These are phyloP conservation scores for Nakazawaea ernobii DNA, from an alignment of 805 yeast genomes.

Conservation along the genomic window DNA sequence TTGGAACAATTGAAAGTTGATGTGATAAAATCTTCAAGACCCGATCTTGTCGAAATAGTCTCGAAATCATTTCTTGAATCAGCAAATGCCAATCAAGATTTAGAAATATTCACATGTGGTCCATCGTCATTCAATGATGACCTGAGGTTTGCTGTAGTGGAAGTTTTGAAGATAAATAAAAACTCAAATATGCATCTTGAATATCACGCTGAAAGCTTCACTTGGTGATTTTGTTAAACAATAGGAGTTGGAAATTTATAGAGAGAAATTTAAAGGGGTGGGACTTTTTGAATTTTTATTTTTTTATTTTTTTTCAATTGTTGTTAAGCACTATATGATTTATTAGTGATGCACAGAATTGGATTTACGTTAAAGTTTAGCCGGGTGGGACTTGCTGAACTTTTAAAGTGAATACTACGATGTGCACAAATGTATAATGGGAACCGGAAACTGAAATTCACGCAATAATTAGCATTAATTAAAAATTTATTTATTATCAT, in stretches of 20 bases:
- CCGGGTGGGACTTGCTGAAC: slow-evolving; percentile 2
- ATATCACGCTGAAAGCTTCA: slow-evolving; percentile 5
- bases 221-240: slow-evolving; percentile 1
- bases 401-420: neutral
- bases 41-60: neutral
- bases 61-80: neutral
- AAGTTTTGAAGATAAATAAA: neutral
- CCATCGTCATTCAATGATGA: slow-evolving; percentile 11
- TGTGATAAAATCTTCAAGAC: neutral
- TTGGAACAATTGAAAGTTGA: neutral
- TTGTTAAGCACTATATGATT: neutral
- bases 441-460: too few relatives aligned
- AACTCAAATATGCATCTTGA: neutral
- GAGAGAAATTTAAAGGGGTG: neutral
- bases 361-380: neutral
- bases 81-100: neutral
- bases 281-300: neutral
- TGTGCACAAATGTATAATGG: neutral
- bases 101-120: slow-evolving; percentile 10
- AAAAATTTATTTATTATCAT: neutral
- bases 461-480: neutral
- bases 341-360: neutral
- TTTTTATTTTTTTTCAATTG: neutral
- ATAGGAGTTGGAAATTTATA: too few relatives aligned
- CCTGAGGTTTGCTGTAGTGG: slow-evolving; percentile 5